Base-by-base conservation (phyloP, 73 alveolate species). In the Paramecium sonneborni region DNA sequence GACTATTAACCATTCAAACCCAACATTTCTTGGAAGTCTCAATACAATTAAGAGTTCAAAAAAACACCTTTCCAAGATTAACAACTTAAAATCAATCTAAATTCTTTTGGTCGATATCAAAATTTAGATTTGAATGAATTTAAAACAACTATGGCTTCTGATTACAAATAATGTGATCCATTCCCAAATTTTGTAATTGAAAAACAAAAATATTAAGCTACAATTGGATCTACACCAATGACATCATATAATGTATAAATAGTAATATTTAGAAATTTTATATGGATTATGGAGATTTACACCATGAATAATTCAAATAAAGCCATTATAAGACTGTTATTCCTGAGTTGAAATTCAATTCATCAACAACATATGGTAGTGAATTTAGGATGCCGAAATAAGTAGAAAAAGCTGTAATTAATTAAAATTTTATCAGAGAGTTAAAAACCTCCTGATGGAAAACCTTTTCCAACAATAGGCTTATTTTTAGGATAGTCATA, bases 261-360 rank as follows among this genome's bases (percentile, higher is more conserved):
- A 79, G 10, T 24, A 1, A 21, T 15, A 23, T 24, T 6, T 43
- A 79, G 90, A 79, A 79, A 30, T 46, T 43, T 10, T 79, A 43
- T 20, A 79, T 79, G 90, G 90, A 79, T 79, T 79, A 79, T 43
- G 90, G 90, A 24, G 55, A 79, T 7, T 43, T 79, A 34, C 90
- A 79, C 20, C 55, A 79, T 43, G 90, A 79, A 46, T 79, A 79
- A 79, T 79, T 79, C 18, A 79, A 79, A 34, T 24, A 79, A 79
- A 35, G 90, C 8, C 90, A 79, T 46, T 79, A 79, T 44, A 79
- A 46, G 48, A 79, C 90, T 20, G 90, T 79, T 9, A 79, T 79
- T 41, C 69, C 69, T 41, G 90, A 79, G 24, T 34, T 79, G 15
- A 32, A 32, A 15, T 79, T 79, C 43, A 79, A 21, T 21, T 39